phyloP scores from a whole-genome alignment of 306 rosid species.

The Dryas drummondii region DNA sequence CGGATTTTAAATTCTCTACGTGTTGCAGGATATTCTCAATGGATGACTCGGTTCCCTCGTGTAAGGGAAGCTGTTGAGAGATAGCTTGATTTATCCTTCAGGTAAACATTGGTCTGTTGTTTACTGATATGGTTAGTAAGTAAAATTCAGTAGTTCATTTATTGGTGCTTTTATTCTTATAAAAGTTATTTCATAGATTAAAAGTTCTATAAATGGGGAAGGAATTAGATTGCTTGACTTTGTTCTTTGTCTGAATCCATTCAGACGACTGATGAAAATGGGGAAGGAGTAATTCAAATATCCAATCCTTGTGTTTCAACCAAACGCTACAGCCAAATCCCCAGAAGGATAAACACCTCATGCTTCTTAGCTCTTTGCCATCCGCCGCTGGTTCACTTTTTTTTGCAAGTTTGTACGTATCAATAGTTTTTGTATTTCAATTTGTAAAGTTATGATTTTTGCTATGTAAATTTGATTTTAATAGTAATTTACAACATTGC shows the following conservation, averaged over 20 bases:
- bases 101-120: not conserved
- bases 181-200: not conserved
- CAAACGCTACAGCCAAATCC: too few species aligned
- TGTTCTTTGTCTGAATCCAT: not conserved
- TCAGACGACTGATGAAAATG: too few species aligned
- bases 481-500: too few species aligned
- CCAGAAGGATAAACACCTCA: too few species aligned
- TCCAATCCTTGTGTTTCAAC: too few species aligned
- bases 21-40: conserved; percentile 64
- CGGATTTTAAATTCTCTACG: conserved; percentile 1
- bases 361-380: too few species aligned
- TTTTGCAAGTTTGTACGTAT: too few species aligned
- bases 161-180: not conserved
- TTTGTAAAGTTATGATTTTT: too few species aligned
- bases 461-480: too few species aligned
- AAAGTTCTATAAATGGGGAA: not conserved
- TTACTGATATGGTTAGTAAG: not conserved
- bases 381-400: too few species aligned
- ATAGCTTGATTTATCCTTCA: not conserved
- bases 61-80: conserved; percentile 51
- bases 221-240: not conserved
- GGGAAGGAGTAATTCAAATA: too few species aligned
- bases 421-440: too few species aligned
- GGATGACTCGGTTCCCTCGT: conserved; percentile 67
- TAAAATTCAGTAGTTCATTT: not conserved